Evolutionary conservation across 2,329 filamentous ascomycete genomes (phyloP).

Genomic region (Penicillium psychrosexuale): DNA sequence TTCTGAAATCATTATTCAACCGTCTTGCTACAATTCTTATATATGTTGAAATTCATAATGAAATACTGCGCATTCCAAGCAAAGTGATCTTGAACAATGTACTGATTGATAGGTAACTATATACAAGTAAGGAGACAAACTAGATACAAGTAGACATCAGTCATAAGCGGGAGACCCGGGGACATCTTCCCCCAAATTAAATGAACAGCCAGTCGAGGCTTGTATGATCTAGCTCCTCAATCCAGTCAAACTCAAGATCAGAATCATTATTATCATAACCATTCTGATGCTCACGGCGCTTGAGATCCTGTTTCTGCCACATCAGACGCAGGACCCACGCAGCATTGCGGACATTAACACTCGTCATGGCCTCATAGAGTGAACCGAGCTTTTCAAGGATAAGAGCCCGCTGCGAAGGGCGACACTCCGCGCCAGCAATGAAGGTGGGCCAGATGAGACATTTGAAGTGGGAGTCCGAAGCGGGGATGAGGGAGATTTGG

Average conservation of each 20-base stretch:
- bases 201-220: constrained; percentile 44
- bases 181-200: constrained; percentile 15
- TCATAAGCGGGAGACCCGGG: neutral
- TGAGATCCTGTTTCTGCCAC: constrained; percentile 41
- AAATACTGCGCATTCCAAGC: neutral
- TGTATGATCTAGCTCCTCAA: constrained; percentile 40
- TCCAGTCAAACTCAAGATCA: constrained; percentile 40
- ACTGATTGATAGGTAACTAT: neutral
- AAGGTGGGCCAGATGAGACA: constrained; percentile 46
- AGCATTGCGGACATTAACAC: constrained; percentile 41
- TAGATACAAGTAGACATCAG: neutral
- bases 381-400: constrained; percentile 34
- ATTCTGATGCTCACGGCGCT: constrained; percentile 15
- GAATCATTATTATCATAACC: constrained; percentile 23
- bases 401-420: constrained; percentile 31
- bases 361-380: constrained; percentile 37
- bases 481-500: constrained; percentile 36
- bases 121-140: neutral
- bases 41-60: neutral
- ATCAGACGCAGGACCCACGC: constrained; percentile 41
- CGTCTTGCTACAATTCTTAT: neutral
- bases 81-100: neutral
- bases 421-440: constrained; percentile 43
- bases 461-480: constrained; percentile 41
- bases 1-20: neutral